phyloP scores from a whole-genome alignment of 148 eudicot species.

The Rheum nobile region DNA sequence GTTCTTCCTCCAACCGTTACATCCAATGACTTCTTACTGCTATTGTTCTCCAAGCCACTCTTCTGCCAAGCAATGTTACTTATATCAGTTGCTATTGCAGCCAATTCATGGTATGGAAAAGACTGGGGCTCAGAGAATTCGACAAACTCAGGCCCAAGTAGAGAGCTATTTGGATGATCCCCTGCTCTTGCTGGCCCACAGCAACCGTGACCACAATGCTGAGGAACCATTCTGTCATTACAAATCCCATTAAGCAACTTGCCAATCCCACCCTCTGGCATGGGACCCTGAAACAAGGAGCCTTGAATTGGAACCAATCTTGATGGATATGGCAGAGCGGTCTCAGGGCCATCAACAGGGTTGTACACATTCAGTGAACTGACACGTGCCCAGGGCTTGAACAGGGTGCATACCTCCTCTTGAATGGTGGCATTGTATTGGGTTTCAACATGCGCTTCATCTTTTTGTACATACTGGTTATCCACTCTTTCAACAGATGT shows the following conservation, averaged over 20 bases:
- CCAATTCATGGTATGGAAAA: slow-evolving; percentile 43
- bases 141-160: slow-evolving; percentile 57
- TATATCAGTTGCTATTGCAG: slow-evolving; percentile 48
- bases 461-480: slow-evolving; percentile 11
- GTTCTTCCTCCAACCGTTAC: slow-evolving; percentile 8
- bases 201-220: slow-evolving; percentile 52
- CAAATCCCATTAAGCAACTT: slow-evolving; percentile 34
- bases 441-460: slow-evolving; percentile 9
- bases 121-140: slow-evolving; percentile 34
- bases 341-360: slow-evolving; percentile 19
- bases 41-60: slow-evolving; percentile 38
- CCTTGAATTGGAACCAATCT: slow-evolving; percentile 13
- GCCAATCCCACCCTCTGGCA: slow-evolving; percentile 24
- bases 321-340: slow-evolving; percentile 7
- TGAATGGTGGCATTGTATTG: slow-evolving; percentile 5
- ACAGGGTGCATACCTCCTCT: slow-evolving; percentile 18
- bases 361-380: slow-evolving; percentile 39
- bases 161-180: slow-evolving; percentile 12
- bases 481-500: slow-evolving; percentile 21
- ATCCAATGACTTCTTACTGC: slow-evolving; percentile 17
- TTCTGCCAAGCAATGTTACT: slow-evolving; percentile 52
- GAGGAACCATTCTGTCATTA: slow-evolving; percentile 41
- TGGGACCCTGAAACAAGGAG: slow-evolving; percentile 16
- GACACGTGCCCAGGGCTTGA: slow-evolving; percentile 39
- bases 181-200: slow-evolving; percentile 16